Conservation (phyloP, 2,329 filamentous ascomycete genomes). For the Zasmidium citrigriseum region DNA sequence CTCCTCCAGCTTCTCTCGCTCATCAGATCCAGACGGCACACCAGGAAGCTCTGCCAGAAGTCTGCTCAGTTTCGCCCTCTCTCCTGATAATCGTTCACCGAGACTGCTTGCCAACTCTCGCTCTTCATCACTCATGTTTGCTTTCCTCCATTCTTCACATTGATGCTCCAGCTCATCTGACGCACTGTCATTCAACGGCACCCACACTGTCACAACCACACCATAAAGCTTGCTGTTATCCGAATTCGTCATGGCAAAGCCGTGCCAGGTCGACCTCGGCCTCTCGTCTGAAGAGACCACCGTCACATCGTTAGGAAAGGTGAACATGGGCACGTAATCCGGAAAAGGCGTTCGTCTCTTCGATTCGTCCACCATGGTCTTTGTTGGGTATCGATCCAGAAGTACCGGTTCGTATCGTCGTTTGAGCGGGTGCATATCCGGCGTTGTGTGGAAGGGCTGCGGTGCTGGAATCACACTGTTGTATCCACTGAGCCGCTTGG, state of each 20-base stretch:
- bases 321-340: constrained; percentile 99
- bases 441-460: constrained; percentile 83
- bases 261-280: constrained; percentile 96
- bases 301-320: constrained; percentile 96
- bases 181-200: constrained; percentile 76
- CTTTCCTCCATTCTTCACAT: constrained; percentile 53
- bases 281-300: constrained; percentile 94
- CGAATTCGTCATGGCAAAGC: constrained; percentile 94
- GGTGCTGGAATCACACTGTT: constrained; percentile 96
- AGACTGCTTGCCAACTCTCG: constrained; percentile 89
- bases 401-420: constrained; percentile 94
- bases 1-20: constrained; percentile 83
- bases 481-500: constrained; percentile 91
- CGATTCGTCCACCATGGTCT: constrained; percentile 76
- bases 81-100: constrained; percentile 80
- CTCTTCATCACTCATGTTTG: constrained; percentile 86
- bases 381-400: constrained; percentile 88
- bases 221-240: constrained; percentile 92
- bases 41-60: constrained; percentile 80
- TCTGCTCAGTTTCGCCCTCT: constrained; percentile 86
- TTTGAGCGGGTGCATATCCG: constrained; percentile 93
- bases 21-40: constrained; percentile 75
- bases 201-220: constrained; percentile 90
- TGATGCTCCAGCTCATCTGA: constrained; percentile 78
- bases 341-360: constrained; percentile 83